Conservation (phyloP, 169 alveolate genomes). For the Plasmodium chabaudi region DNA sequence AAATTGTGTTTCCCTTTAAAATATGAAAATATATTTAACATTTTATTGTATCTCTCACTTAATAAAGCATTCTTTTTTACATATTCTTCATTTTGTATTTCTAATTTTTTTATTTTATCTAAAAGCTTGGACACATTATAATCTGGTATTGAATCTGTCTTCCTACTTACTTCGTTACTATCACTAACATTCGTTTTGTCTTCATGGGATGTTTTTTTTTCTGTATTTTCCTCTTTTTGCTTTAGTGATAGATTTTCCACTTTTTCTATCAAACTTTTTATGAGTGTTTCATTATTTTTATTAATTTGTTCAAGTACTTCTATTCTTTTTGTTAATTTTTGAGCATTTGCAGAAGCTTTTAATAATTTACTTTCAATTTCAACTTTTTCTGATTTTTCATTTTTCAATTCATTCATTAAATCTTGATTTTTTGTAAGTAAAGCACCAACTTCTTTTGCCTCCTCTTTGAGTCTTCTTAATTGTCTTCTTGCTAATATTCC, state of each 20-base stretch:
- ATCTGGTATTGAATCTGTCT: background rate
- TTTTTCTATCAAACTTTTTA: conserved; percentile 17
- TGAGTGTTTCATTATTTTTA: conserved; percentile 46
- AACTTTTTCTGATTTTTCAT: conserved; percentile 81
- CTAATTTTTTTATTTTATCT: conserved; percentile 28
- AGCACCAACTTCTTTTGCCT: conserved; percentile 84
- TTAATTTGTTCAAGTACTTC: conserved; percentile 79
- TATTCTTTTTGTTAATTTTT: conserved; percentile 73
- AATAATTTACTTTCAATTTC: conserved; percentile 85
- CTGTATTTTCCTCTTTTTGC: too few relatives aligned
- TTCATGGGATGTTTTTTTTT: too few relatives aligned
- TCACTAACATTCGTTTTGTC: background rate
- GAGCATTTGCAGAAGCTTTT: conserved; percentile 84
- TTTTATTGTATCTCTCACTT: conserved; percentile 28
- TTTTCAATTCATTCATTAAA: conserved; percentile 81
- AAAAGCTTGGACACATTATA: conserved; percentile 3
- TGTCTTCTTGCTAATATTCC: conserved; percentile 85
- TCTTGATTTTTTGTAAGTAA: conserved; percentile 80
- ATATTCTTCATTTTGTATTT: conserved; percentile 36
- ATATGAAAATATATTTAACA: conserved; percentile 19
- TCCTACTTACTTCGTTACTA: background rate
- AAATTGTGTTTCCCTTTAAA: background rate
- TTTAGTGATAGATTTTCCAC: background rate
- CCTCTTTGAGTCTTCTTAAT: conserved; percentile 85
- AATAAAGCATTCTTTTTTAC: conserved; percentile 8